Conservation (phyloP, 179 eudicot genomes). For the Vitellaria paradoxa region DNA sequence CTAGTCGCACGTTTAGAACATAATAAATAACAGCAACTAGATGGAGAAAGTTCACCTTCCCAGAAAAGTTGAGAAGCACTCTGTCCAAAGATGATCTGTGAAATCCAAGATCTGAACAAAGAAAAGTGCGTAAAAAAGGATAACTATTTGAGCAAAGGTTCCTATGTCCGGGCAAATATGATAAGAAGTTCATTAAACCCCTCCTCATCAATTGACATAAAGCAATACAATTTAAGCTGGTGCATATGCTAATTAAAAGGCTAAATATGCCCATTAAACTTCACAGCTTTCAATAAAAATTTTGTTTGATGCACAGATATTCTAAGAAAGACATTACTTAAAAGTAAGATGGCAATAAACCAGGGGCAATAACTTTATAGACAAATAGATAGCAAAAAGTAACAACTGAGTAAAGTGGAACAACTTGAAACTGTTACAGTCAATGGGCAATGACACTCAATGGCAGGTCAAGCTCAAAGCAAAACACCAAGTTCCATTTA, state of each 20-base stretch:
- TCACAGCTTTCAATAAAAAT: background rate
- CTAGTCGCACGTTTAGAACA: background rate
- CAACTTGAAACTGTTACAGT: too few species aligned
- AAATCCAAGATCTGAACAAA: slow-evolving; percentile 72
- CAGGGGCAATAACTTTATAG: too few species aligned
- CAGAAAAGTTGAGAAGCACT: slow-evolving; percentile 66
- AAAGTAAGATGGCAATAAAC: too few species aligned
- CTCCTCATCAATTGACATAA: background rate
- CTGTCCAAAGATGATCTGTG: slow-evolving; percentile 98
- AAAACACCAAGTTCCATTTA: too few species aligned
- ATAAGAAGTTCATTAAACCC: background rate
- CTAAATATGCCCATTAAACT: background rate
- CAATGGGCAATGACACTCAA: too few species aligned
- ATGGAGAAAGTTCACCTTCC: slow-evolving; percentile 61
- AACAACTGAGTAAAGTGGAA: too few species aligned
- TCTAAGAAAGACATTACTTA: too few species aligned
- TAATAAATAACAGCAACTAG: slow-evolving; percentile 1
- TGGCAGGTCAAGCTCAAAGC: too few species aligned
- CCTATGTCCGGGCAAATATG: background rate
- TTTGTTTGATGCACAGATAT: too few species aligned
- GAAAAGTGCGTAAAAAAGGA: slow-evolving; percentile 14
- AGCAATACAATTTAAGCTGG: too few species aligned
- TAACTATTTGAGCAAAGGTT: background rate
- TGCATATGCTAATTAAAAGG: background rate
- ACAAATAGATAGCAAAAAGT: too few species aligned